Conservation (phyloP, 2,329 filamentous ascomycete genomes). For the Pyricularia sp. region DNA sequence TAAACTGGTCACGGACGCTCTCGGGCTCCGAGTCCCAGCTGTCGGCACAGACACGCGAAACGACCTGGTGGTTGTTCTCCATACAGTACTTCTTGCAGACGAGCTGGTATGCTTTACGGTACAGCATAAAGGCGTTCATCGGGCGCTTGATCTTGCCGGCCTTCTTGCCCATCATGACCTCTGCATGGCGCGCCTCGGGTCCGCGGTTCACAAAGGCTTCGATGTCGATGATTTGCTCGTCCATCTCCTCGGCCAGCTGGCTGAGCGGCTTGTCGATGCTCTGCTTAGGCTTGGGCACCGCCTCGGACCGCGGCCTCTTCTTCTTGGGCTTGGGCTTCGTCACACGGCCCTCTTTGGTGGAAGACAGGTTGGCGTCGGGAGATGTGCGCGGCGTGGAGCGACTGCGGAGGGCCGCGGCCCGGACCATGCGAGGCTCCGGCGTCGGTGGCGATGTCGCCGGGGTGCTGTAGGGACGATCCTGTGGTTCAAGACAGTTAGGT, state of each 20-base stretch:
- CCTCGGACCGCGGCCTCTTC: constrained; percentile 30
- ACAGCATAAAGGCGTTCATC: constrained; percentile 98
- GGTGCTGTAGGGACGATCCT: constrained; percentile 32
- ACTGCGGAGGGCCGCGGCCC: not conserved
- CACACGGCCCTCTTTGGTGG: constrained; percentile 18
- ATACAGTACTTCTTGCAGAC: constrained; percentile 72
- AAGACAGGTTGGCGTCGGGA: constrained; percentile 19
- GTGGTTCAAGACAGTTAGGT: not conserved
- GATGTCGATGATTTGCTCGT: constrained; percentile 59
- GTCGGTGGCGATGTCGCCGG: constrained; percentile 43
- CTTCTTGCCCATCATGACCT: constrained; percentile 52
- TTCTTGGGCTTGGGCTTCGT: constrained; percentile 33
- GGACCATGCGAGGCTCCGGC: constrained; percentile 16
- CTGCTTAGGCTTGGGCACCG: constrained; percentile 23
- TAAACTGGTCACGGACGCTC: constrained; percentile 66
- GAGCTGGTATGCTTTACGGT: constrained; percentile 85
- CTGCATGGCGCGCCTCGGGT: constrained; percentile 52
- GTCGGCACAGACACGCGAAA: constrained; percentile 77
- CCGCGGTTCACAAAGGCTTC: constrained; percentile 68
- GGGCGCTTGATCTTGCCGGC: constrained; percentile 77
- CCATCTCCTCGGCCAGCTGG: constrained; percentile 57
- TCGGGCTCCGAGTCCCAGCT: constrained; percentile 78
- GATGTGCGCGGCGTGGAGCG: constrained; percentile 15
- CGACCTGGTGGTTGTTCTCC: constrained; percentile 87
- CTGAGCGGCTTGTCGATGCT: constrained; percentile 61